Evolutionary conservation across 2,329 filamentous ascomycete species (phyloP), one percentile per base, ranked within the genome.

Genomic region (Cephalotrichum gorgonifer): DNA sequence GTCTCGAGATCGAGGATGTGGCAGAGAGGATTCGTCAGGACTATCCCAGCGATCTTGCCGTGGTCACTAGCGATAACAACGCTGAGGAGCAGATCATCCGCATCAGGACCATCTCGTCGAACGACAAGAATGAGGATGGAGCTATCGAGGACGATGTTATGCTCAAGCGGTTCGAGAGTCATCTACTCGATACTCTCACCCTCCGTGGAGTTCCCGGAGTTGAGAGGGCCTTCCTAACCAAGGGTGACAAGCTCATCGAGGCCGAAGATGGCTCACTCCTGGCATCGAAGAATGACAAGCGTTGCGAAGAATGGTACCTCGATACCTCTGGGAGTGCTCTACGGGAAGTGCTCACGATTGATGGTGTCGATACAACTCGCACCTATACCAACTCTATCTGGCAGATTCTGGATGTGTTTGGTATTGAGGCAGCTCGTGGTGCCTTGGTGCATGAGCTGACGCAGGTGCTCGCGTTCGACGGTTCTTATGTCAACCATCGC

Each of bases 401-500:
- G 65, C 91, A 98, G 68, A 82, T 95, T 57, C 85, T 96, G 42
- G 86, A 91, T 55, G 88, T 95, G 9, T 93, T 98, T 54, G 93
- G 93, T 63, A 98, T 98, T 54, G 93, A 98, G 64, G 94, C 89
- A 55, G 89, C 89, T 53, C 85, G 93, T 60, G 81, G 86, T 44
- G 86, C 90, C 48, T 75, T 98, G 51, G 81, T 95, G 57, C 83
- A 85, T 53, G 94, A 98, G 64, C 69, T 98, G 74, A 88, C 86
- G 27, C 83, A 88, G 60, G 93, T 99, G 63, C 71, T 99, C 71
- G 90, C 93, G 25, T 98, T 98, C 64, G 93, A 97, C 64, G 94
- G 94, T 78, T 97, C 93, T 14, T 98, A 98, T 65, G 93, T 98
- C 77, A 98, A 98, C 66, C 89, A 97, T 70, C 89, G 93, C 60